A percentile compares a stretch with the other conserved stretches of the same genome.
Conservation (phyloP, 371 early-diverging fungal genomes). For the Quaeritorhiza haematococci region DNA sequence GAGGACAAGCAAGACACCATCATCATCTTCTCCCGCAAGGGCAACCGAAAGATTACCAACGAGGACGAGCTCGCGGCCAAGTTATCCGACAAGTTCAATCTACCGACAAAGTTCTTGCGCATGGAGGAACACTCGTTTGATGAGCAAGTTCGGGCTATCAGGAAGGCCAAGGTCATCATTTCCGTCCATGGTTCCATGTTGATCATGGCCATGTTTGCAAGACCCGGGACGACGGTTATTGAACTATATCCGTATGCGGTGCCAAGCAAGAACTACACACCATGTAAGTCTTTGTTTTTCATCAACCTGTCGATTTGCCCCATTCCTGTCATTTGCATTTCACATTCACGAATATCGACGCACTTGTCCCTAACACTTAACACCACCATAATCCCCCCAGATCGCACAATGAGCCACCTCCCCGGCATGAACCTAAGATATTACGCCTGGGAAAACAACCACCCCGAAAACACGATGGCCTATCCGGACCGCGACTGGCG, state of each 20-base stretch:
- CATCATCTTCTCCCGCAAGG: conserved; percentile 35
- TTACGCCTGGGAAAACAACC: conserved; percentile 42
- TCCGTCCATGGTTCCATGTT: conserved; percentile 50
- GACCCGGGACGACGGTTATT: conserved; percentile 35
- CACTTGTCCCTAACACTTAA: too few relatives aligned
- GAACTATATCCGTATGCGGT: conserved; percentile 48
- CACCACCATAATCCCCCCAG: too few relatives aligned
- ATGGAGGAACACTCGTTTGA: conserved; percentile 44
- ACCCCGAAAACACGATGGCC: conserved; percentile 22
- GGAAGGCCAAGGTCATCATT: conserved; percentile 40
- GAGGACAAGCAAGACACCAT: conserved; percentile 20
- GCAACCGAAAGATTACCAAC: conserved; percentile 44
- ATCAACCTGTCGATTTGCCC: too few relatives aligned
- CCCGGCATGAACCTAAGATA: conserved; percentile 43
- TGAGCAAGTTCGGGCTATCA: conserved; percentile 36
- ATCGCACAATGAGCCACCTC: conserved; percentile 35
- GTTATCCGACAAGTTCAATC: conserved; percentile 15
- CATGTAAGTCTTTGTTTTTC: too few relatives aligned
- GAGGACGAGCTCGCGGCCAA: conserved; percentile 29
- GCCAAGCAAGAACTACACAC: conserved; percentile 43
- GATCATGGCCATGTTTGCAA: conserved; percentile 45
- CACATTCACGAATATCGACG: too few relatives aligned
- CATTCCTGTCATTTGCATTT: too few relatives aligned
- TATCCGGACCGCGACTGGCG: conserved; percentile 28
- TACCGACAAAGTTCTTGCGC: conserved; percentile 28